phyloP scores from a whole-genome alignment of 2,329 filamentous ascomycete genomes.

The Neophaeococcomyces aloes region DNA sequence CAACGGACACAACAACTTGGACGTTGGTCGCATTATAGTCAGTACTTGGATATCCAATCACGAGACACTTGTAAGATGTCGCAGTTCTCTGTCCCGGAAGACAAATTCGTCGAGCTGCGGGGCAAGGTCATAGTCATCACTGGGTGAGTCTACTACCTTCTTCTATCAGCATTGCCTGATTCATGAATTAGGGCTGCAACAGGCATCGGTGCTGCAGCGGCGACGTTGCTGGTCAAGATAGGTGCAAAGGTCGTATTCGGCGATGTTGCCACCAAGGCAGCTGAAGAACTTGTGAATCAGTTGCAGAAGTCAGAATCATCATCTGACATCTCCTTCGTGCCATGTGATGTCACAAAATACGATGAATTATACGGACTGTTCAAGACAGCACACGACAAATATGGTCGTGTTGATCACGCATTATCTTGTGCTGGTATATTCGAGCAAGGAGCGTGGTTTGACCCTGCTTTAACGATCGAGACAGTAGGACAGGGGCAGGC shows the following conservation, averaged over 20 bases:
- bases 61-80: too few species aligned
- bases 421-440: conserved; percentile 38
- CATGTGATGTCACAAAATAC: conserved; percentile 35
- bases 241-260: conserved; percentile 19
- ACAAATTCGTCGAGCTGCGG: too few species aligned
- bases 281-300: not conserved
- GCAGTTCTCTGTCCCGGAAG: too few species aligned
- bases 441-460: conserved; percentile 38
- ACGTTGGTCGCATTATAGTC: too few species aligned
- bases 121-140: too few species aligned
- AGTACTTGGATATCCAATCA: too few species aligned
- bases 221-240: conserved; percentile 13
- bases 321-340: conserved; percentile 7
- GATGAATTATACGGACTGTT: conserved; percentile 36
- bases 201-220: conserved; percentile 20
- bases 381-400: conserved; percentile 31
- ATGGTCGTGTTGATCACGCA: conserved; percentile 38
- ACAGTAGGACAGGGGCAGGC: conserved; percentile 27
- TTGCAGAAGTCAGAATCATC: conserved; percentile 6
- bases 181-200: conserved; percentile 16
- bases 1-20: too few species aligned
- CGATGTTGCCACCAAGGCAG: conserved; percentile 8
- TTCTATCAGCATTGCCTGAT: too few species aligned
- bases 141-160: too few species aligned
- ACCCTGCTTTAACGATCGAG: conserved; percentile 34